Evolutionary conservation across 2,329 filamentous ascomycete species (phyloP).

Genomic region (Aureobasidium leucospermi): DNA sequence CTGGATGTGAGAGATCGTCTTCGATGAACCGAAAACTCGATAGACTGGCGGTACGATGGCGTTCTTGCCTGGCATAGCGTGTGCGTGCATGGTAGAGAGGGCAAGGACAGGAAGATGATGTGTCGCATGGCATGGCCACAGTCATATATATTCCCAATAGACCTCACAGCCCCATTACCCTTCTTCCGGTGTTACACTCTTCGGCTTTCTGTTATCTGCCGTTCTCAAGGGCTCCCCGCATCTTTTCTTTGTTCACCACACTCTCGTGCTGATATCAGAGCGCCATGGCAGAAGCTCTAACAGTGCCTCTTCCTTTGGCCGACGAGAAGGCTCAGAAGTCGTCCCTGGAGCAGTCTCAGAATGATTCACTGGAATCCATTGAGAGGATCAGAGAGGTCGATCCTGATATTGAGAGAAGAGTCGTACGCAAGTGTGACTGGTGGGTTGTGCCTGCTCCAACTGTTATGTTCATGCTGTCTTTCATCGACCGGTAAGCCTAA

Average conservation of each 20-base stretch:
- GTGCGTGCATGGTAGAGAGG: background rate
- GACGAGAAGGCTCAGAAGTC: slow-evolving; percentile 9
- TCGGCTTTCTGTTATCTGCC: slow-evolving; percentile 4
- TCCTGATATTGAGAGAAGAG: slow-evolving; percentile 10
- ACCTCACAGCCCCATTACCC: background rate
- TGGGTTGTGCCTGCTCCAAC: slow-evolving; percentile 11
- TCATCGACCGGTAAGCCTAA: slow-evolving; percentile 11
- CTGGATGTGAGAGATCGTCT: background rate
- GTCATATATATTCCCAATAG: background rate
- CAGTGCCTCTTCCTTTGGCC: background rate
- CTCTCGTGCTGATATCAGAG: background rate
- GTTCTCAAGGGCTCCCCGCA: background rate
- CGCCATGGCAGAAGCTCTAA: slow-evolving; percentile 8
- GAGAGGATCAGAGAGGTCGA: slow-evolving; percentile 1
- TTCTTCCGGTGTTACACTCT: background rate
- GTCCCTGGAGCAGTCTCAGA: background rate
- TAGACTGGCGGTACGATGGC: slow-evolving; percentile 3
- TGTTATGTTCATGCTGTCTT: slow-evolving; percentile 11
- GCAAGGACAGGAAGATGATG: background rate
- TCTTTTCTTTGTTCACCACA: background rate
- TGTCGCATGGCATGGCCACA: slow-evolving; percentile 1
- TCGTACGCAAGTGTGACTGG: slow-evolving; percentile 12
- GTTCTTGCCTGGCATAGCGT: slow-evolving; percentile 7
- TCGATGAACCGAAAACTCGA: background rate
- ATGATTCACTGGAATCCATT: slow-evolving; percentile 1